Conservation (phyloP, 148 eudicot genomes). For the Diospyros kaki region DNA sequence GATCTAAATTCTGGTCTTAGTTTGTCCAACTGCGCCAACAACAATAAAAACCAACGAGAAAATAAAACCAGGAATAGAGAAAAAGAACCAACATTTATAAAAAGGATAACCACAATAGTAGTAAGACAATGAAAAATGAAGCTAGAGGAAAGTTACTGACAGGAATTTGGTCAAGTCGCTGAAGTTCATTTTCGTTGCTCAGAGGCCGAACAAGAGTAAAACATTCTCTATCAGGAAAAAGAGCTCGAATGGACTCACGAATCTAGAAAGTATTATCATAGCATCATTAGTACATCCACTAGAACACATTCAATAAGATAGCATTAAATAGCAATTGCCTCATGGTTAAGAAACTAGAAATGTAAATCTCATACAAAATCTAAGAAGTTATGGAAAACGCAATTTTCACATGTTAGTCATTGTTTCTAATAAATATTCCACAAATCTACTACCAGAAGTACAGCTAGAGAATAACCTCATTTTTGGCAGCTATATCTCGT, state of each 20-base stretch:
- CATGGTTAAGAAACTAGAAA: not conserved
- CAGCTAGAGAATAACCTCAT: conserved; percentile 58
- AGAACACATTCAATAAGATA: not conserved
- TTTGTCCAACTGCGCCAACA: conserved; percentile 56
- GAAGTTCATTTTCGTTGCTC: conserved; percentile 82
- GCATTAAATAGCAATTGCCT: not conserved
- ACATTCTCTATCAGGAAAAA: conserved; percentile 97
- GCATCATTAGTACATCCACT: not conserved
- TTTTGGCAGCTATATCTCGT: conserved; percentile 77
- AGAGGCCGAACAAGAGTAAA: conserved; percentile 90
- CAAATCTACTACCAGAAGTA: not conserved
- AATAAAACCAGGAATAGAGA: not conserved
- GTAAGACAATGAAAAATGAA: not conserved
- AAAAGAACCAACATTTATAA: not conserved
- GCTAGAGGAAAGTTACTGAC: conserved; percentile 42
- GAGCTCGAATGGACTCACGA: conserved; percentile 91
- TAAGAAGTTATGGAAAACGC: not conserved
- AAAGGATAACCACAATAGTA: conserved; percentile 3
- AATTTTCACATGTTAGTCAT: no score
- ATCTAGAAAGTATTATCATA: conserved; percentile 41
- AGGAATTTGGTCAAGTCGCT: conserved; percentile 83
- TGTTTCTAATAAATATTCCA: not conserved
- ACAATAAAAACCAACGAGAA: not conserved
- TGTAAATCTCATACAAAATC: not conserved
- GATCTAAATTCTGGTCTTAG: conserved; percentile 87